Evolutionary conservation across 129 eudicot genomes (phyloP), one percentile per base, ranked within the genome.

Genomic region (Escallonia herrerae): DNA sequence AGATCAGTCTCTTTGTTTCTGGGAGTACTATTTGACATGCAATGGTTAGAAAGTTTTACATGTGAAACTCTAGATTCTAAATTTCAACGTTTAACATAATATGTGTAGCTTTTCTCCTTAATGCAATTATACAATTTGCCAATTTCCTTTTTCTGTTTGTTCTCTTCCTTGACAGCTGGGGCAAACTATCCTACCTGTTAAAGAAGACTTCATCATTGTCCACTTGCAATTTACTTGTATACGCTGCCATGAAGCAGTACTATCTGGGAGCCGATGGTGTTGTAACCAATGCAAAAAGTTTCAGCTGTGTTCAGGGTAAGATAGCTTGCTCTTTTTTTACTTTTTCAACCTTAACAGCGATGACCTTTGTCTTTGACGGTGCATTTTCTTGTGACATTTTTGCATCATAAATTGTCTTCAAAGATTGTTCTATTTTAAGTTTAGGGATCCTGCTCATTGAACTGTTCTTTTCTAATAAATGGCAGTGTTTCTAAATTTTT

Each of bases 251-350:
- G 84, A 91, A 84, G 83, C 80, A 2, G 79, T 91, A 62, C 41
- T 84, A 60, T 82, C 90, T 7, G 94, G 94, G 53, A 71, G 77
- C 44, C 72, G 90, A 65, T 84, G 94, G 94, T 74, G 55, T 80
- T 91, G 95, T 75, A 66, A 41, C 47, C 77, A 84, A 58, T 91
- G 95, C 90, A 84, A 82, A 74, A 78, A 80, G 58, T 71, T 75
- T 58, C 89, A 84, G 65, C 59, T 90, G 37, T 91, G 97, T 72
- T 65, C 82, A 74, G 79, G 95, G 97, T 86, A 76, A 47, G 49
- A 8, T 39, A 66, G 15, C 74, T 54, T 50, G 42, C 46, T 60
- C 15, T 44, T 40, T 14, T 64, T 58, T 12, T 70, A 15, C 56
- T 5, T 13, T 11, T 49, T 3, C 33, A 22, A 22, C 33, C 33